These are phyloP conservation scores for Apiospora malaysiana DNA, from an alignment of 2,329 filamentous ascomycete species.

Conservation along the genomic window DNA sequence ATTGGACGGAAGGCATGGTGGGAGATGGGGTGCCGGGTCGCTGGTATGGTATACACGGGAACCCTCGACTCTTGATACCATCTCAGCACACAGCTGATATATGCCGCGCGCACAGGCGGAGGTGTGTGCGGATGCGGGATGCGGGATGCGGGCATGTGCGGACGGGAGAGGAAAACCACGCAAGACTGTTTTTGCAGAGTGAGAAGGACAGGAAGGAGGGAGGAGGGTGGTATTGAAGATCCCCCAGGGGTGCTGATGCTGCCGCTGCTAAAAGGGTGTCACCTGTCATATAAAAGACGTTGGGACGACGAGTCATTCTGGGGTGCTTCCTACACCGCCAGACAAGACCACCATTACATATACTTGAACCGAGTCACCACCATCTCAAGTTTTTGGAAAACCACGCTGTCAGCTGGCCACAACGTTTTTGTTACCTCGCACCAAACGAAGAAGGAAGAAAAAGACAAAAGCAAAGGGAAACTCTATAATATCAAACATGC, in stretches of 20 bases:
- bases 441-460: background rate
- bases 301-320: background rate
- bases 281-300: slow-evolving; percentile 4
- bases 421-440: background rate
- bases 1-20: background rate
- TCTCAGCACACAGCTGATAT: background rate
- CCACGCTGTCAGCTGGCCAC: background rate
- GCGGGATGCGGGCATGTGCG: slow-evolving; percentile 11
- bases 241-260: background rate
- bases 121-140: background rate
- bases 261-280: background rate
- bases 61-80: background rate
- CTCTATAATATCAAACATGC: background rate
- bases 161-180: background rate
- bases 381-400: background rate
- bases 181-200: too few relatives aligned
- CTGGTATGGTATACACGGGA: background rate
- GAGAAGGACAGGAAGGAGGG: background rate
- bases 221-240: background rate
- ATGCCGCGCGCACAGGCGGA: background rate
- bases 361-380: background rate
- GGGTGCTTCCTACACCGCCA: slow-evolving; percentile 12
- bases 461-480: background rate
- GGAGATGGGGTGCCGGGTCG: background rate
- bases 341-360: slow-evolving; percentile 16